Base-by-base conservation (phyloP, 2,329 filamentous ascomycete species). In the Microdochium bolleyi region DNA sequence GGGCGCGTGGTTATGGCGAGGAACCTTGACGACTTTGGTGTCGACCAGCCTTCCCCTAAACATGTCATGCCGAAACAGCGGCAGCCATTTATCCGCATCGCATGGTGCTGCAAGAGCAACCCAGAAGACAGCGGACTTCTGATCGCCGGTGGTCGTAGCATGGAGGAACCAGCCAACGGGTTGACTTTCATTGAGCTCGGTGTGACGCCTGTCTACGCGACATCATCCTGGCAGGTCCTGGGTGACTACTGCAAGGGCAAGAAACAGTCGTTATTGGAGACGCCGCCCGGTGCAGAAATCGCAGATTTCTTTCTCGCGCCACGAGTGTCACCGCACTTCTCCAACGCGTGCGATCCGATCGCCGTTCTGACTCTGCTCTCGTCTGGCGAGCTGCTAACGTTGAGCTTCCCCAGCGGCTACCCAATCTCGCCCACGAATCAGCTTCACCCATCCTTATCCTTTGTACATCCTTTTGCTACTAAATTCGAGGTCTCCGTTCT, bases 101-200 rank as follows among this genome's bases (percentile, higher is more conserved):
- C 85, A 1, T 99, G 94, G 94, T 99, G 94, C 70, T 92, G 89
- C 53, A 96, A 96, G 66, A 79, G 85, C 55, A 95, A 97, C 63
- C 87, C 91, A 0, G 94, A 99, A 62, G 92, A 99, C 62, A 97
- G 91, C 19, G 92, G 85, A 1, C 76, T 99, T 24, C 71, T 99
- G 38, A 79, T 99, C 52, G 88, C 91, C 2, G 94, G 94, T 27
- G 94, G 94, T 3, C 80, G 87, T 56, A 75, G 81, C 1, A 78
- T 81, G 0, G 85, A 85, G 19, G 78, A 83, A 38, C 75, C 82
- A 3, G 79, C 83, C 4, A 91, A 88, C 67, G 89, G 89, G 4
- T 70, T 99, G 56, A 95, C 88, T 1, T 92, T 97, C 58, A 77
- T 97, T 53, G 94, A 99, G 59, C 76, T 99, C 53, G 94, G 94